Conservation (phyloP, 164 flowering plant species). For the Cinnamomum micranthum region DNA sequence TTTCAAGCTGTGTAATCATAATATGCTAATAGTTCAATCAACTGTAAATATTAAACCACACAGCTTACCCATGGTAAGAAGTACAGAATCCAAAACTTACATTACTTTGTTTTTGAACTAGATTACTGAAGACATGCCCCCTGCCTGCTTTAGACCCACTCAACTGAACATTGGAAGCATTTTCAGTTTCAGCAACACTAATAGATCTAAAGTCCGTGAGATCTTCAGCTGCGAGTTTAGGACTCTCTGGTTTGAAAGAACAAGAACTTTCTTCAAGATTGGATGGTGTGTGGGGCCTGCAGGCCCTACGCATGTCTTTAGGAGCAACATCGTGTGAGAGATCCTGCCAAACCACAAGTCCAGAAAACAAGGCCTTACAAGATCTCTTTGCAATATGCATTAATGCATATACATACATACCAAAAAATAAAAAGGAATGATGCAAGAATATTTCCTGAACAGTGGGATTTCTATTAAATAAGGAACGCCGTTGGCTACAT, state of each 20-base stretch:
- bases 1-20: too few species aligned
- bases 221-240: constrained; percentile 23
- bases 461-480: neutral
- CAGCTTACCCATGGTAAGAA: too few species aligned
- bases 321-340: constrained; percentile 22
- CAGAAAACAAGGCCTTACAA: neutral
- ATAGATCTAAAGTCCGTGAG: constrained; percentile 26
- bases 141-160: constrained; percentile 30
- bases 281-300: constrained; percentile 18
- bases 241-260: constrained; percentile 49
- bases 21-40: too few species aligned
- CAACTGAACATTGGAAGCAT: constrained; percentile 26
- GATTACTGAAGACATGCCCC: constrained; percentile 25
- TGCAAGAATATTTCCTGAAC: neutral
- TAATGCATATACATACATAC: too few species aligned
- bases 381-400: neutral
- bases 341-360: constrained; percentile 37
- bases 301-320: constrained; percentile 24
- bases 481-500: too few species aligned
- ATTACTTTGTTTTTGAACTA: constrained; percentile 5
- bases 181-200: constrained; percentile 22
- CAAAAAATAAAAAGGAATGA: neutral
- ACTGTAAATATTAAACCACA: too few species aligned
- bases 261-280: constrained; percentile 60
- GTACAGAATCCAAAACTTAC: constrained; percentile 29